Evolutionary conservation across 768 basidiomycete genomes (phyloP).

Genomic region (Lentinula boryana): DNA sequence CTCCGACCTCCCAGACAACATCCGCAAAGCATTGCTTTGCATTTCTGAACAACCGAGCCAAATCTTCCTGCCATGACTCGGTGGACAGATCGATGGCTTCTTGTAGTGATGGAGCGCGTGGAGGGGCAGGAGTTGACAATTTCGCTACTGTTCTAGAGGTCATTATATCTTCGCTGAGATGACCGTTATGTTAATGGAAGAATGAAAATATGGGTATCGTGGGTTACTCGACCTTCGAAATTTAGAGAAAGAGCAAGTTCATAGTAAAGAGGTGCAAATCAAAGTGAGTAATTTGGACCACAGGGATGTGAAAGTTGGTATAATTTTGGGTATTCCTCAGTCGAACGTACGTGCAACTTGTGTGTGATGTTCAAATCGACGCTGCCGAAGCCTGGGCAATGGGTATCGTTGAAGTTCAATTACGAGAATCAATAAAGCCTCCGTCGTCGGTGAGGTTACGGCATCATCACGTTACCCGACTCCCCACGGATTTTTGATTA

Average conservation of each 20-base stretch:
- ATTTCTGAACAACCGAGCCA: constrained; percentile 67
- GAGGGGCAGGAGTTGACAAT: neutral
- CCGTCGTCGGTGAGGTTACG: neutral
- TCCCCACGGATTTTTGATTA: neutral
- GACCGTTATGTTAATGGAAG: neutral
- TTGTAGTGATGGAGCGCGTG: constrained; percentile 41
- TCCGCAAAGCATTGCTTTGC: constrained; percentile 95
- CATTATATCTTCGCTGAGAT: neutral
- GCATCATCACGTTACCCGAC: neutral
- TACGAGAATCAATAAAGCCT: neutral
- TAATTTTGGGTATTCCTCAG: neutral
- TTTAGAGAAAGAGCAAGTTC: neutral
- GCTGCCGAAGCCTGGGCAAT: neutral
- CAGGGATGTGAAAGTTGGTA: neutral
- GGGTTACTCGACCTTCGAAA: neutral
- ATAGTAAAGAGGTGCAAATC: neutral
- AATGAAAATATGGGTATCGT: neutral
- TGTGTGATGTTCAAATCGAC: neutral
- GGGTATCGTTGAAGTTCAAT: neutral
- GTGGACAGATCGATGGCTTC: constrained; percentile 69
- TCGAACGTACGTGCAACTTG: neutral
- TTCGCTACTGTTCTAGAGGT: neutral
- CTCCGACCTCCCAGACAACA: constrained; percentile 77
- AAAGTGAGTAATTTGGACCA: neutral
- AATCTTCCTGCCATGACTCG: constrained; percentile 72